These are phyloP conservation scores for Royoungia palumana DNA, from an alignment of 768 basidiomycete species.

Conservation along the genomic window DNA sequence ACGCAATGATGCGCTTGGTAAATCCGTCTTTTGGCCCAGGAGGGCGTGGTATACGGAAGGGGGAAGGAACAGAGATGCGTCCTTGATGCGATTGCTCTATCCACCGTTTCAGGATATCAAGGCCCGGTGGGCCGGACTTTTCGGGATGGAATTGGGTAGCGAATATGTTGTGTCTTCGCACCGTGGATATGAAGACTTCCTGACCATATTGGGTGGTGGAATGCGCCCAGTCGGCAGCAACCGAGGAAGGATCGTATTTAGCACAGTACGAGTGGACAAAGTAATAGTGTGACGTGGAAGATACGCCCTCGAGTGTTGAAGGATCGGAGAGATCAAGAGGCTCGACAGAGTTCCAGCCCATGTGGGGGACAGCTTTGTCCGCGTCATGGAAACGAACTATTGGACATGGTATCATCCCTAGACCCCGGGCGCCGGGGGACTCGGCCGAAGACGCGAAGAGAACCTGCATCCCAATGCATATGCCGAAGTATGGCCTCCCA, in stretches of 20 bases:
- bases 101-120: constrained; percentile 79
- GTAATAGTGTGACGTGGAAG: constrained; percentile 74
- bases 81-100: constrained; percentile 51
- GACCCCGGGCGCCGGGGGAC: constrained; percentile 61
- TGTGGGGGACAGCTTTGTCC: constrained; percentile 92
- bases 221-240: constrained; percentile 72
- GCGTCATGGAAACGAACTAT: constrained; percentile 68
- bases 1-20: constrained; percentile 94
- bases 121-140: constrained; percentile 88
- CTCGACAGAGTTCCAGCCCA: constrained; percentile 91
- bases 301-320: constrained; percentile 44
- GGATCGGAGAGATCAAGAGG: constrained; percentile 44
- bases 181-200: constrained; percentile 83
- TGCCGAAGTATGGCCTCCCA: constrained; percentile 93
- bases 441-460: constrained; percentile 88
- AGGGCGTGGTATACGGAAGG: constrained; percentile 29
- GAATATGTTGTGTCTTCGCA: constrained; percentile 82
- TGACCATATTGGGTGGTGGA: constrained; percentile 92
- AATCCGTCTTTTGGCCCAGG: constrained; percentile 59
- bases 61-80: constrained; percentile 31
- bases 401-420: constrained; percentile 79
- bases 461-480: constrained; percentile 98
- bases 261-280: constrained; percentile 97
- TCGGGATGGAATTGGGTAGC: constrained; percentile 98
- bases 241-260: constrained; percentile 60